A percentile compares a stretch with the other conserved stretches of the same genome.
Evolutionary conservation across 306 rosid species (phyloP).

Genomic region (Macrotyloma uniflorum): DNA sequence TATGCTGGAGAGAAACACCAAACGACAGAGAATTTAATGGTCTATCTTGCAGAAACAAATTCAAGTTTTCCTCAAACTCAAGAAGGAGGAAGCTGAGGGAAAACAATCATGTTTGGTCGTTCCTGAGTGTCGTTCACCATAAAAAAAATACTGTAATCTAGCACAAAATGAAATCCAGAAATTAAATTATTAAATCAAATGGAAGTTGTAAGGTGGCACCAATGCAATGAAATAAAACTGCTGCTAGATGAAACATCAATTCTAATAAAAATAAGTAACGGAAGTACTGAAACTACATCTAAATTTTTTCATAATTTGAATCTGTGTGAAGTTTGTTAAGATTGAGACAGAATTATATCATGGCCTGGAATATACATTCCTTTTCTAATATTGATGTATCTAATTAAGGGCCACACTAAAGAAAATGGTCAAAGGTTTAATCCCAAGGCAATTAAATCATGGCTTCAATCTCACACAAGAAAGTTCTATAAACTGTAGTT

Average conservation of each 20-base stretch:
- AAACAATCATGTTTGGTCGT: not conserved
- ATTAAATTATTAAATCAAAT: not conserved
- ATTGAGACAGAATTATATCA: not conserved
- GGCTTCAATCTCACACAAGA: not conserved
- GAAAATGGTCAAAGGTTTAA: not conserved
- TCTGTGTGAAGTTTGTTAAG: not conserved
- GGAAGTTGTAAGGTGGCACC: constrained; percentile 10
- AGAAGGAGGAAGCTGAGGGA: constrained; percentile 27
- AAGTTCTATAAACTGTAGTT: not conserved
- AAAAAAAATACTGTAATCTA: not conserved
- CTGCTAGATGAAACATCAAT: too few species aligned
- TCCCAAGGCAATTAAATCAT: not conserved
- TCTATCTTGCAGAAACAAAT: constrained; percentile 30
- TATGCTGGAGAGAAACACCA: constrained; percentile 51
- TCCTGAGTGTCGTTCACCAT: not conserved
- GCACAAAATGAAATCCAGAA: not conserved
- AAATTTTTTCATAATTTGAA: not conserved
- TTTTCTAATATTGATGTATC: not conserved
- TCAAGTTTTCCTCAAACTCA: constrained; percentile 30
- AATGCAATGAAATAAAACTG: constrained; percentile 17
- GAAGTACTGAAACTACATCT: too few species aligned
- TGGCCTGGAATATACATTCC: too few species aligned
- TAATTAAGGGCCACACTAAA: not conserved
- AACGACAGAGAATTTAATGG: constrained; percentile 50
- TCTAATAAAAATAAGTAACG: too few species aligned